phyloP scores from a whole-genome alignment of 164 flowering plant species.

The Macadamia integrifolia region DNA sequence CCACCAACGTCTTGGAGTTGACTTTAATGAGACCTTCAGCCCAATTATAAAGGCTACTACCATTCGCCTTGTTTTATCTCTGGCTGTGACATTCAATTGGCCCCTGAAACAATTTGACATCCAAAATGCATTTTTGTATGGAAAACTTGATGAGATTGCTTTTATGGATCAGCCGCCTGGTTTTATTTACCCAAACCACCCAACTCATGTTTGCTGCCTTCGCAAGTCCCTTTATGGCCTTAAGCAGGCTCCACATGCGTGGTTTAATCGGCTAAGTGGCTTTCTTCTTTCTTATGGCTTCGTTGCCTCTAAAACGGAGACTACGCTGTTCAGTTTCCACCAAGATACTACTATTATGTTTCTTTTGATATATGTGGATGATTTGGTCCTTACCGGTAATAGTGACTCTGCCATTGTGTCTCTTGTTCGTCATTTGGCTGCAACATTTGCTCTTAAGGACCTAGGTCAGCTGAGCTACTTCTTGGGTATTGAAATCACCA shows the following conservation, averaged over 20 bases:
- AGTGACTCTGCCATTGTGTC: neutral
- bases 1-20: neutral
- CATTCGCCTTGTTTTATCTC: no score
- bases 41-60: neutral
- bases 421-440: neutral
- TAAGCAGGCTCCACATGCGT: neutral
- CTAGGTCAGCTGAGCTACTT: constrained; percentile 2
- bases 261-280: neutral
- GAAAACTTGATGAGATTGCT: no score
- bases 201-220: neutral
- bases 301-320: neutral
- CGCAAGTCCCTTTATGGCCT: neutral
- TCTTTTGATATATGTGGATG: neutral
- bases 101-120: no score
- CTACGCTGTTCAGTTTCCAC: neutral
- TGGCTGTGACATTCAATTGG: no score
- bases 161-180: neutral
- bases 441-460: constrained; percentile 15
- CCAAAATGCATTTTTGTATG: no score
- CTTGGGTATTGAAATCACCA: constrained; percentile 17
- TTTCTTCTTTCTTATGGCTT: neutral
- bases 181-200: neutral
- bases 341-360: neutral
- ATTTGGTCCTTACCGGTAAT: no score
- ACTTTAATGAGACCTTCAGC: neutral